Evolutionary conservation across 1,284 basidiomycete species (phyloP).

Genomic region (Cystobasidium pallidum): DNA sequence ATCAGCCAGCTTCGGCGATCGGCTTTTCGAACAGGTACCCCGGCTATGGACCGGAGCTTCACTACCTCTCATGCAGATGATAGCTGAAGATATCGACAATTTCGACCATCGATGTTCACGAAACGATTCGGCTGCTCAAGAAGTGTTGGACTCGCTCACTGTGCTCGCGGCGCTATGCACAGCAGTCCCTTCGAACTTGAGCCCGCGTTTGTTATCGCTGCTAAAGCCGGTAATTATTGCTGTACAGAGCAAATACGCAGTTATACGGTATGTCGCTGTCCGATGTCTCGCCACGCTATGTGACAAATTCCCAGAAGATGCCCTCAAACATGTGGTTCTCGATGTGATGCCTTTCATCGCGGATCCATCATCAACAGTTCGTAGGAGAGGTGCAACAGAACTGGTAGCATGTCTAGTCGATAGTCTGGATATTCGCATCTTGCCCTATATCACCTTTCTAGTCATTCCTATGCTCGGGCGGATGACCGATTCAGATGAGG

Average conservation of each 20-base stretch:
- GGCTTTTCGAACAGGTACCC: slow-evolving; percentile 75
- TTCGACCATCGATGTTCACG: slow-evolving; percentile 48
- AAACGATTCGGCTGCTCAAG: slow-evolving; percentile 68
- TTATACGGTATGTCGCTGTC: slow-evolving; percentile 85
- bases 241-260: slow-evolving; percentile 79
- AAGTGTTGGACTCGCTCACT: slow-evolving; percentile 89
- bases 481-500: slow-evolving; percentile 94
- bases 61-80: slow-evolving; percentile 71
- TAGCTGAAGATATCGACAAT: slow-evolving; percentile 59
- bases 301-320: slow-evolving; percentile 78
- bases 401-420: slow-evolving; percentile 87
- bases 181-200: slow-evolving; percentile 68
- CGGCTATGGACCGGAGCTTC: slow-evolving; percentile 91
- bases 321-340: slow-evolving; percentile 87
- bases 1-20: slow-evolving; percentile 74
- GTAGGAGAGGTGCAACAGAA: slow-evolving; percentile 89
- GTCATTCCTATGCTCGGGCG: slow-evolving; percentile 94
- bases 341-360: slow-evolving; percentile 80
- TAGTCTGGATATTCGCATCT: slow-evolving; percentile 85
- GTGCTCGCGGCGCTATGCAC: slow-evolving; percentile 74
- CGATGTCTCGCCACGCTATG: slow-evolving; percentile 86
- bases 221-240: slow-evolving; percentile 77
- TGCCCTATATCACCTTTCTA: slow-evolving; percentile 97
- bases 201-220: slow-evolving; percentile 69
- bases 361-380: slow-evolving; percentile 73